phyloP scores from a whole-genome alignment of 257 asterid genomes.

The Solanum sitiens region DNA sequence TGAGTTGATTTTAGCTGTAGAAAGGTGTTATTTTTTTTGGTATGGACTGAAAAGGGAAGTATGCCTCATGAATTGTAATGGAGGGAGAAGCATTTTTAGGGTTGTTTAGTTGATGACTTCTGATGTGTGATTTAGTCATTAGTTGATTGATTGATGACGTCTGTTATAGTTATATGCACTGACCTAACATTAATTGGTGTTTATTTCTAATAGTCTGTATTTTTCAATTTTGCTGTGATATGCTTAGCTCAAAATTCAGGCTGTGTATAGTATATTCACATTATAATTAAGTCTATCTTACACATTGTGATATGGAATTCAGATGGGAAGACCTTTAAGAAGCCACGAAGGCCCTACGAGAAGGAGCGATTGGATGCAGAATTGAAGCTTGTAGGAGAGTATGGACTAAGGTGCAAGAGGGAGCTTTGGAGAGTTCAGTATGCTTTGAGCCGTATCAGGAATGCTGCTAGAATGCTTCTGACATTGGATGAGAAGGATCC shows the following conservation, averaged over 20 bases:
- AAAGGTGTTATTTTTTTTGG: not conserved
- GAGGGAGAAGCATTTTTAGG: not conserved
- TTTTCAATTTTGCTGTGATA: not conserved
- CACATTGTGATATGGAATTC: not conserved
- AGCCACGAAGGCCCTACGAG: slow-evolving; percentile 9
- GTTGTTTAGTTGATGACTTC: not conserved
- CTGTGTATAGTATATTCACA: not conserved
- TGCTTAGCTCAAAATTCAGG: not conserved
- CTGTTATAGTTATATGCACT: not conserved
- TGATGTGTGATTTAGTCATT: not conserved
- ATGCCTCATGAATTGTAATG: not conserved
- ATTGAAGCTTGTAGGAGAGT: not conserved
- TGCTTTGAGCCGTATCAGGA: slow-evolving; percentile 5
- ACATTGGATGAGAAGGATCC: slow-evolving; percentile 3
- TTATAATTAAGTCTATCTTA: not conserved
- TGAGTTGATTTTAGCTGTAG: not conserved
- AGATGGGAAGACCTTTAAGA: slow-evolving; percentile 2
- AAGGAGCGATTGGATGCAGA: slow-evolving; percentile 7
- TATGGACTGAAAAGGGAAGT: not conserved
- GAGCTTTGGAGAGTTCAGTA: slow-evolving; percentile 3
- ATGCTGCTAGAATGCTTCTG: slow-evolving; percentile 1
- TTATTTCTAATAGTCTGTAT: not conserved
- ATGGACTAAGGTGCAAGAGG: not conserved
- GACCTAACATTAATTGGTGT: not conserved
- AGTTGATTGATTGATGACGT: not conserved